Base-by-base conservation (phyloP, 192 early-diverging fungal species). In the Gryganskiella cystojenkinii region DNA sequence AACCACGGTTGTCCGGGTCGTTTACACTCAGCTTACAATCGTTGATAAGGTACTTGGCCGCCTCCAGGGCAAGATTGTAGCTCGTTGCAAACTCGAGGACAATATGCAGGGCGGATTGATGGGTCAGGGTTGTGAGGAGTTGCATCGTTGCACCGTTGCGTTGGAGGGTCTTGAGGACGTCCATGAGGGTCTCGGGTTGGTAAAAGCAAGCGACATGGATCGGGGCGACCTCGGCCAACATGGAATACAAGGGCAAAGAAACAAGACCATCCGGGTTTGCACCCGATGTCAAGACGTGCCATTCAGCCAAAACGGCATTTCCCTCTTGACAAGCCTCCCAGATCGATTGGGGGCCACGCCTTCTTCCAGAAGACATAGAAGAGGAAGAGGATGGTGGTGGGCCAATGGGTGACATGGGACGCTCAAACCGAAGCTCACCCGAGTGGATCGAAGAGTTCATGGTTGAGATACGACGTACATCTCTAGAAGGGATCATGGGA, bases 321-420 rank as follows among this genome's bases (percentile, higher is more conserved):
- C 74, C 74, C 44, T 78, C 74, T 46, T 78, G 65, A 28, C 66
- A 64, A 15, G 74, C 74, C 33, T 78, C 74, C 74, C 74, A 78
- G 25, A 78, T 69, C 0, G 61, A 61, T 15, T 64, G 61, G 4
- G 66, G 56, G 33, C 56, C 58, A 13, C 67, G 59, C 44, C 67
- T 20, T 40, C 34, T 60, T 78, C 22, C 28, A 54, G 6, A 22
- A 33, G 8, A n/a, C n/a, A n/a, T n/a, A n/a, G n/a, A n/a, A n/a
- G n/a, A n/a, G n/a, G n/a, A n/a, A n/a, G n/a, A n/a, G n/a, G n/a
- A n/a, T n/a, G n/a, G n/a, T n/a, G n/a, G n/a, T n/a, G n/a, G n/a
- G n/a, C n/a, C n/a, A n/a, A n/a, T 56, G 22, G n/a, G 67, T 78
- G 42, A 44, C 42, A 35, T 63, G 44, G 30, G 67, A 40, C 7